A percentile compares a stretch with the other conserved stretches of the same genome.
phyloP scores from a whole-genome alignment of 805 yeast genomes.

The Lipomyces mesembrius region DNA sequence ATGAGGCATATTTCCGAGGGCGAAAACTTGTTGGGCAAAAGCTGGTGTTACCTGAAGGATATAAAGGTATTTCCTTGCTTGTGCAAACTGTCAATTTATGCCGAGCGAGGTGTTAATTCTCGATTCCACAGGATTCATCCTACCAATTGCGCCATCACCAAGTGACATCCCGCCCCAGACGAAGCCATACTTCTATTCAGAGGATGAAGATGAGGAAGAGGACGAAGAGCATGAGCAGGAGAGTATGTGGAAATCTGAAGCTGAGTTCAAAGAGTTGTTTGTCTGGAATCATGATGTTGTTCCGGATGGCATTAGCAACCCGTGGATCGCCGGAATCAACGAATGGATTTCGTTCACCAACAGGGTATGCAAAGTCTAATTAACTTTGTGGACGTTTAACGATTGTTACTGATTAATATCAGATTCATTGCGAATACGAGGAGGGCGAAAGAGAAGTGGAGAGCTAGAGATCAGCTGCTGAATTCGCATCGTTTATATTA shows the following conservation, averaged over 20 bases:
- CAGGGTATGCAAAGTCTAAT: neutral
- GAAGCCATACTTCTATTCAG: neutral
- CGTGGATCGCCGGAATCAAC: constrained; percentile 20
- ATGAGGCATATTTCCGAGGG: constrained; percentile 34
- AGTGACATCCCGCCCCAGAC: neutral
- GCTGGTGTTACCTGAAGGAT: constrained; percentile 19
- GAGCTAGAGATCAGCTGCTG: neutral
- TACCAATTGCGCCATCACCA: neutral
- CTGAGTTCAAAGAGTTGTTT: constrained; percentile 16
- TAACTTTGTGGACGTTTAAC: neutral
- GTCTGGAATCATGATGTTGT: constrained; percentile 33
- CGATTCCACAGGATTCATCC: neutral
- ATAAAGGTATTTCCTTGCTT: constrained; percentile 10
- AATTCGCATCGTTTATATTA: too few species aligned
- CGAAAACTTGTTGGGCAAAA: constrained; percentile 23
- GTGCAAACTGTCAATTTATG: neutral
- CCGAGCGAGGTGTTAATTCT: neutral
- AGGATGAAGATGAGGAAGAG: constrained; percentile 12
- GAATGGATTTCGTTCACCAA: constrained; percentile 34
- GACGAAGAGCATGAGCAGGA: constrained; percentile 9
- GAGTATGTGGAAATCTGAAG: constrained; percentile 14
- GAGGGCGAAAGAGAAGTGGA: neutral
- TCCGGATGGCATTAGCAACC: constrained; percentile 21
- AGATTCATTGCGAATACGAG: neutral
- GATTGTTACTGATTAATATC: neutral